phyloP scores from a whole-genome alignment of 164 flowering plant species.

The Nymphaea colorata region DNA sequence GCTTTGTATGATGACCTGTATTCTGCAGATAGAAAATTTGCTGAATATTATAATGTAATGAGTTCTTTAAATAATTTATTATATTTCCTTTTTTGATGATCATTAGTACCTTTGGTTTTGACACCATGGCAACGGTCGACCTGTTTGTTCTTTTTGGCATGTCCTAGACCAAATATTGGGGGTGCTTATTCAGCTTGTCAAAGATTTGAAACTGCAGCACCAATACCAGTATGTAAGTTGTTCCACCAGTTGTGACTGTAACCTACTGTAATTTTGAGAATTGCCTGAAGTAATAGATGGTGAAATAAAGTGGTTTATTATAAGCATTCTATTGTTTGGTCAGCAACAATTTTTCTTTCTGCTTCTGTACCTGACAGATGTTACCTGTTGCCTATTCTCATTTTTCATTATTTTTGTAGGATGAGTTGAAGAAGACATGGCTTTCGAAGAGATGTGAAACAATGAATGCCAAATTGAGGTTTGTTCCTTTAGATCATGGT shows the following conservation, averaged over 20 bases:
- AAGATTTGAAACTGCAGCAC: constrained; percentile 89
- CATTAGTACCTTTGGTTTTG: too few species aligned
- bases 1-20: constrained; percentile 76
- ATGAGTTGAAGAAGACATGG: constrained; percentile 83
- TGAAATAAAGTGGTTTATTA: neutral
- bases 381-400: too few species aligned
- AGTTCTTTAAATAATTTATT: neutral
- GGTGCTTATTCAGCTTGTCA: constrained; percentile 93
- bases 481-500: constrained; percentile 5
- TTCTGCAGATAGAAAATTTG: constrained; percentile 88
- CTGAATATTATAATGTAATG: constrained; percentile 83
- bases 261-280: neutral
- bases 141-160: constrained; percentile 15
- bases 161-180: constrained; percentile 93
- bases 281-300: too few species aligned
- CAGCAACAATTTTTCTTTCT: neutral
- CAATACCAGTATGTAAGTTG: constrained; percentile 86
- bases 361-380: neutral
- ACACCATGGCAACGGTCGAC: too few species aligned
- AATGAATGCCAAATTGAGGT: constrained; percentile 94
- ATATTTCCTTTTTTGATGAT: too few species aligned
- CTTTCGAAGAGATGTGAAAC: constrained; percentile 89
- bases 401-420: constrained; percentile 25
- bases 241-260: constrained; percentile 1
- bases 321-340: neutral